These are phyloP conservation scores for Mortierella alpina DNA, from an alignment of 192 early-diverging fungal species.

Conservation along the genomic window DNA sequence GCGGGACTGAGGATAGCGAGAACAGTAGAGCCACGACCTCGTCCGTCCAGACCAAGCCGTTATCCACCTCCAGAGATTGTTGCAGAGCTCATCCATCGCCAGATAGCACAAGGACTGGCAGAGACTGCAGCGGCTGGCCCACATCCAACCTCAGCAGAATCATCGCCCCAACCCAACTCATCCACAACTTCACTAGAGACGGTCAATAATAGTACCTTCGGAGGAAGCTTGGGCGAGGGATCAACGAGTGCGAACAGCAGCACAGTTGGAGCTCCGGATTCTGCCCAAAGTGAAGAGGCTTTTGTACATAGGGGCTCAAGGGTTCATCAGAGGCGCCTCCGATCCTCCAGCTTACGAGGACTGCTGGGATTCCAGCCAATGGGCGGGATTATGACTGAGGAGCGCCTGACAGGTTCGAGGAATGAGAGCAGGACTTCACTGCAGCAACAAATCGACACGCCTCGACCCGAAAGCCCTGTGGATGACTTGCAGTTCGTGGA, in stretches of 20 bases:
- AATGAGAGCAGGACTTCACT: not conserved
- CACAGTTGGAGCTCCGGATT: slow-evolving; percentile 2
- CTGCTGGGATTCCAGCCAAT: slow-evolving; percentile 13
- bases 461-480: not conserved
- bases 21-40: slow-evolving; percentile 7
- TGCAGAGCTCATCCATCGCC: slow-evolving; percentile 14
- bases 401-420: slow-evolving; percentile 1
- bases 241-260: not conserved
- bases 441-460: not conserved
- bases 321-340: slow-evolving; percentile 16
- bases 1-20: not conserved
- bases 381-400: not conserved
- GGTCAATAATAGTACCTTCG: not conserved
- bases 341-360: slow-evolving; percentile 25
- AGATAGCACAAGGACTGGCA: slow-evolving; percentile 18
- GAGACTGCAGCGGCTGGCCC: slow-evolving; percentile 8
- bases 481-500: slow-evolving; percentile 3
- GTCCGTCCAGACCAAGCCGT: slow-evolving; percentile 11
- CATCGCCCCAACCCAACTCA: not conserved
- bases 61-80: slow-evolving; percentile 26
- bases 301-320: slow-evolving; percentile 10
- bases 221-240: slow-evolving; percentile 5
- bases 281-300: not conserved
- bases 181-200: slow-evolving; percentile 14
- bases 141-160: not conserved